Evolutionary conservation across 176 grass and related monocot species (phyloP), one percentile per base, ranked within the genome.

Genomic region (Areca catechu): DNA sequence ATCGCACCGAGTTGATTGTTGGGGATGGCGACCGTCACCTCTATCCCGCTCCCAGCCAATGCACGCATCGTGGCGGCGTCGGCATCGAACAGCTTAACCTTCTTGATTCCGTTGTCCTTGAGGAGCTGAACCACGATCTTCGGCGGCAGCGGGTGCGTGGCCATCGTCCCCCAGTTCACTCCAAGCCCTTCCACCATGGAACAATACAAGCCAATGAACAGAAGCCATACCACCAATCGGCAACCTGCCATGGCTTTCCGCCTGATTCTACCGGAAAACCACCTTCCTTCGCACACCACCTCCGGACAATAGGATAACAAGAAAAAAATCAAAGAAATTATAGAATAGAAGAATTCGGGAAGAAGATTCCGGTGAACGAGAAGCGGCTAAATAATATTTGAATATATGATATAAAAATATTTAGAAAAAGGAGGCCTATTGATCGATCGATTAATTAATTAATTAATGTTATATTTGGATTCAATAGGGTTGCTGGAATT

Each of bases 21-120:
- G 2, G 80, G 80, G 48, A 83, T 83, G 15, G 80, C 80, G 12
- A 78, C 57, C 74, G 78, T 83, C 24, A 83, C 80, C 62, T 69
- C 80, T 64, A 78, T 53, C 7, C 21, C 20, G 3, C 68, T 74
- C 34, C 80, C 80, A 0, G 69, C 74, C 9, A 83, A 66, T 4
- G 69, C 74, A 7, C 12, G 73, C 74, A 83, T 49, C 9, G 68
- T 52, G 71, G 5, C 19, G 0, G 62, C 14, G 27, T 83, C 74
- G 5, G 80, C 74, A 53, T 83, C 80, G 29, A 83, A 83, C 6
- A 83, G 57, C 30, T 83, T 83, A 22, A 77, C 80, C 56, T 74
- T 77, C 43, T 72, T 68, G 27, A 83, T 73, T 4, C 74, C 74
- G 15, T 83, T 83, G 6, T 77, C 74, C 57, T 77, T 77, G 15